Evolutionary conservation across 2,329 filamentous ascomycete genomes (phyloP).

Genomic region (Aureobasidium sp.): DNA sequence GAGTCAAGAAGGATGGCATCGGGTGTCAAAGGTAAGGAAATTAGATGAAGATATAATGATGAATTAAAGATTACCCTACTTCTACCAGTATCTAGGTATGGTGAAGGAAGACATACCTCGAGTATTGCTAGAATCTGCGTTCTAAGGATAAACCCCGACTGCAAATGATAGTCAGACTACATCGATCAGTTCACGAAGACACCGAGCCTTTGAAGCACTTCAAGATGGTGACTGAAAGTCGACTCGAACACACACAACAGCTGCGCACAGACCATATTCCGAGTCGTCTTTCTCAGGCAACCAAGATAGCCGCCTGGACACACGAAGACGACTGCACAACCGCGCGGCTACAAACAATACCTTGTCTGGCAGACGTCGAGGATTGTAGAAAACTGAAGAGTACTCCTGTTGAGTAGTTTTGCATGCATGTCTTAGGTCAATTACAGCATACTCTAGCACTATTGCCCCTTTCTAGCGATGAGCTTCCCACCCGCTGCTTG

Average conservation of each 20-base stretch:
- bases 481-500: not conserved
- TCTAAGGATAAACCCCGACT: too few species aligned
- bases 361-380: not conserved
- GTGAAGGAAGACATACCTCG: not conserved
- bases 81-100: not conserved
- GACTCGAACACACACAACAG: too few species aligned
- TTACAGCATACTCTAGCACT: not conserved
- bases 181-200: too few species aligned
- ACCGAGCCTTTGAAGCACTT: not conserved
- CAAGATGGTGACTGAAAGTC: not conserved
- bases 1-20: constrained; percentile 62
- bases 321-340: not conserved
- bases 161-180: too few species aligned
- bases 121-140: too few species aligned
- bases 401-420: not conserved
- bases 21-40: constrained; percentile 60
- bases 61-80: not conserved
- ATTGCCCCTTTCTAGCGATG: not conserved
- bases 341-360: not conserved
- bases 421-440: not conserved
- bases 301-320: not conserved
- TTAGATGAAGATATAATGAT: constrained; percentile 20
- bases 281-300: not conserved
- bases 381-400: not conserved
- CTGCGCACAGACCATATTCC: not conserved